Evolutionary conservation across 176 grass and related monocot genomes (phyloP).

Genomic region (Phoenix roebelenii): DNA sequence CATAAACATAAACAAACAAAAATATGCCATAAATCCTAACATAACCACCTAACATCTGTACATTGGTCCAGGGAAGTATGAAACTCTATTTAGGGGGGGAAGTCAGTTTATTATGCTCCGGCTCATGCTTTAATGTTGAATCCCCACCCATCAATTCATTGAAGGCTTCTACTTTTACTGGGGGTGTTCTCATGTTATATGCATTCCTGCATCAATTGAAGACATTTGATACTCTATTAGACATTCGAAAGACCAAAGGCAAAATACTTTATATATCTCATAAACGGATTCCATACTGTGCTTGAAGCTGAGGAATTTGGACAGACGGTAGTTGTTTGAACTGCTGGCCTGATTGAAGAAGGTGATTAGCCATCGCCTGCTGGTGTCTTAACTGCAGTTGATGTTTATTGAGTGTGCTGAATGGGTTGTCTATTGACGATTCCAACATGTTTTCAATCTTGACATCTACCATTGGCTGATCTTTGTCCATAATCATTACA

Average conservation of each 20-base stretch:
- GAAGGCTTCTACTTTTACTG: conserved; percentile 85
- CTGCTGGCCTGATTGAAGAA: conserved; percentile 48
- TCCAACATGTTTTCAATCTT: conserved; percentile 84
- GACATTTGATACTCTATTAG: not conserved
- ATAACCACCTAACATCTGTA: no score
- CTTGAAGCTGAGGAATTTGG: conserved; percentile 34
- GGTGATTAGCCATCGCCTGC: conserved; percentile 35
- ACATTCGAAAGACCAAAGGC: no score
- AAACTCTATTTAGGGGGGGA: conserved; percentile 42
- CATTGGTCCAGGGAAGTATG: no score
- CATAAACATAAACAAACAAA: no score
- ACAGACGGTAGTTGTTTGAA: conserved; percentile 54
- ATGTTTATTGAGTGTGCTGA: conserved; percentile 34
- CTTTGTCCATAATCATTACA: conserved; percentile 56
- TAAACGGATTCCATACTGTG: conserved; percentile 19
- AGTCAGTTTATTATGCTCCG: conserved; percentile 60
- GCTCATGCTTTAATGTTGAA: conserved; percentile 46
- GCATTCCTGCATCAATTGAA: conserved; percentile 39
- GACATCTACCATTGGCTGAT: conserved; percentile 57
- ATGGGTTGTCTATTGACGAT: conserved; percentile 40
- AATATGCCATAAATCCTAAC: no score
- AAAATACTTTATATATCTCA: no score
- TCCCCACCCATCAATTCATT: conserved; percentile 67
- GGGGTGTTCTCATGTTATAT: conserved; percentile 55
- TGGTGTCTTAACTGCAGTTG: conserved; percentile 46